Evolutionary conservation across 345 rosid species (phyloP).

Genomic region (Combretum micranthum): DNA sequence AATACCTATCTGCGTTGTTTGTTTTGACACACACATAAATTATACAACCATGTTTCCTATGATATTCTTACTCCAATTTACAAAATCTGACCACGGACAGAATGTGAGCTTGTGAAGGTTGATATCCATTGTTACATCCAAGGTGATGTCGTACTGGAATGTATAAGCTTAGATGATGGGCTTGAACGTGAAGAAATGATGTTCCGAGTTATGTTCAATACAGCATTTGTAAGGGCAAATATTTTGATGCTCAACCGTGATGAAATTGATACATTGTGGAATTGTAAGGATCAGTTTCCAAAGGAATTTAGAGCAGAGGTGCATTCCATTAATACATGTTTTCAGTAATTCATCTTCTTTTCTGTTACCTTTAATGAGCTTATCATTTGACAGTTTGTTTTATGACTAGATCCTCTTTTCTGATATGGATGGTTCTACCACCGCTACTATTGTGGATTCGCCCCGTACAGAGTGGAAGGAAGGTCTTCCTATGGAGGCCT

Average conservation of each 20-base stretch:
- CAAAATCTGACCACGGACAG: slow-evolving; percentile 47
- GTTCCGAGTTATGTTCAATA: slow-evolving; percentile 85
- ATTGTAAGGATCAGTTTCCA: slow-evolving; percentile 69
- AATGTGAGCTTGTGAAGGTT: slow-evolving; percentile 76
- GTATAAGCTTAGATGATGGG: slow-evolving; percentile 70
- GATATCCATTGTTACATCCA: slow-evolving; percentile 81
- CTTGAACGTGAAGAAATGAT: slow-evolving; percentile 70
- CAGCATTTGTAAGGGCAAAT: slow-evolving; percentile 89
- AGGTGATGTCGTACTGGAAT: slow-evolving; percentile 91
- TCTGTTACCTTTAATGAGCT: slow-evolving; percentile 19
- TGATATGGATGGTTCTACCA: slow-evolving; percentile 76
- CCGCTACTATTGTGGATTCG: slow-evolving; percentile 53
- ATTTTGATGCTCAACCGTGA: slow-evolving; percentile 90
- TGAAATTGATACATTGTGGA: slow-evolving; percentile 84
- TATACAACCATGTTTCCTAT: background rate
- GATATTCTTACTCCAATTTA: background rate
- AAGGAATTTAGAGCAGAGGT: slow-evolving; percentile 95
- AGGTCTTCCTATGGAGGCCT: slow-evolving; percentile 85
- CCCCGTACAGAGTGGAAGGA: slow-evolving; percentile 67
- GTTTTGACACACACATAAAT: too few species aligned
- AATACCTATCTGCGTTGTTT: too few species aligned
- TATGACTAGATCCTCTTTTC: slow-evolving; percentile 79
- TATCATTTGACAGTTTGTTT: background rate
- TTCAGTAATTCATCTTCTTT: slow-evolving; percentile 22
- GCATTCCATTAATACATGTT: slow-evolving; percentile 14